phyloP scores from a whole-genome alignment of 495 filamentous ascomycete species.

The Neurospora sp. region DNA sequence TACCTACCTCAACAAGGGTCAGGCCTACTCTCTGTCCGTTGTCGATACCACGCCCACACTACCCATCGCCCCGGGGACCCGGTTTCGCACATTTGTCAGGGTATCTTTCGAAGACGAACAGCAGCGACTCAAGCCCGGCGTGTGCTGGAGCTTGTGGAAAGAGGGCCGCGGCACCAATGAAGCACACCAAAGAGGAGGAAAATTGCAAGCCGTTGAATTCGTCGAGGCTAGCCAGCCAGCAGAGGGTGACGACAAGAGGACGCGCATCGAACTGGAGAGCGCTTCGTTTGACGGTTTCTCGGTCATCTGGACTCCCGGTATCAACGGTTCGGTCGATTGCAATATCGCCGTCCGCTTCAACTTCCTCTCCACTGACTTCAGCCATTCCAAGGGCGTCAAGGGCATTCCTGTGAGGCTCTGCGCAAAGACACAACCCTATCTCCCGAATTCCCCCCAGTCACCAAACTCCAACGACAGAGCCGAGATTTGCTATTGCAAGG shows the following conservation, averaged over 20 bases:
- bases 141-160: constrained; percentile 95
- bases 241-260: constrained; percentile 59
- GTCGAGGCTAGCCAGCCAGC: constrained; percentile 66
- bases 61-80: constrained; percentile 37
- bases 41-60: constrained; percentile 50
- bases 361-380: constrained; percentile 96
- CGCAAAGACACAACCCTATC: constrained; percentile 67
- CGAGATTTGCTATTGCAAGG: constrained; percentile 88
- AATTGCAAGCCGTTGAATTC: constrained; percentile 86
- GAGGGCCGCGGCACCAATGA: constrained; percentile 83
- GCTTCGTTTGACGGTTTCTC: constrained; percentile 88
- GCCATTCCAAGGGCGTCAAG: constrained; percentile 95
- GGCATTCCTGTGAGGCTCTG: constrained; percentile 89
- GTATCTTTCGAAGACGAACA: constrained; percentile 93
- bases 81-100: constrained; percentile 78
- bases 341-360: constrained; percentile 88
- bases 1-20: constrained; percentile 95
- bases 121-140: constrained; percentile 67
- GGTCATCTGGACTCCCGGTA: constrained; percentile 71
- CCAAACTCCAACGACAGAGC: constrained; percentile 28
- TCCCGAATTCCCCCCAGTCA: constrained; percentile 36
- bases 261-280: constrained; percentile 67
- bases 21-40: constrained; percentile 75
- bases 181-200: constrained; percentile 78
- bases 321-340: constrained; percentile 56